Conservation (phyloP, 129 eudicot species). For the Cynara cardunculus region DNA sequence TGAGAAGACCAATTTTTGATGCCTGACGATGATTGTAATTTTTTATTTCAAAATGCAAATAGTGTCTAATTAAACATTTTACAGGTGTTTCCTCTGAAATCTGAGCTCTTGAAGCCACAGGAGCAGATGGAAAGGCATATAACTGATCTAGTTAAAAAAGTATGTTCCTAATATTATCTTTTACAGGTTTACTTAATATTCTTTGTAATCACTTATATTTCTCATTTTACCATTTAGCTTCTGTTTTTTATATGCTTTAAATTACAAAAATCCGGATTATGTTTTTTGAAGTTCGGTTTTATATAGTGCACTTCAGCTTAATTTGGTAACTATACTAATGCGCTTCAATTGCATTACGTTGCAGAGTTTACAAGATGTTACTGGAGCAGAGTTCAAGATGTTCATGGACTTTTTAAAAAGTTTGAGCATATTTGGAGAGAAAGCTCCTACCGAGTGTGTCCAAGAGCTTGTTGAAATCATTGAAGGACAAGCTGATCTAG, state of each 20-base stretch:
- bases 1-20: constrained; percentile 5
- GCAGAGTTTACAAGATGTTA: constrained; percentile 96
- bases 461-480: constrained; percentile 82
- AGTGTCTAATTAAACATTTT: constrained; percentile 8
- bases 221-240: not conserved
- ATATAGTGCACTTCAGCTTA: not conserved
- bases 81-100: constrained; percentile 89
- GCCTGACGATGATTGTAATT: not conserved
- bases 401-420: constrained; percentile 86
- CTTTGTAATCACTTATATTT: not conserved
- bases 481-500: constrained; percentile 94
- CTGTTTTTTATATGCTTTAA: not conserved
- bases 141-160: constrained; percentile 87
- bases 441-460: constrained; percentile 76
- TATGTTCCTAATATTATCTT: constrained; percentile 15
- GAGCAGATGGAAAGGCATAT: constrained; percentile 95
- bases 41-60: not conserved
- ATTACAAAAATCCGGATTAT: not conserved
- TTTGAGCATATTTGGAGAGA: constrained; percentile 84
- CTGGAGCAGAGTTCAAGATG: constrained; percentile 92
- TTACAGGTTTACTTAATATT: not conserved
- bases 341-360: constrained; percentile 5
- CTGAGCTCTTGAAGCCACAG: constrained; percentile 88
- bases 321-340: not conserved
- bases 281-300: not conserved